A percentile compares a stretch with the other conserved stretches of the same genome.
Conservation (phyloP, 371 early-diverging fungal genomes). For the Mucor indicus region DNA sequence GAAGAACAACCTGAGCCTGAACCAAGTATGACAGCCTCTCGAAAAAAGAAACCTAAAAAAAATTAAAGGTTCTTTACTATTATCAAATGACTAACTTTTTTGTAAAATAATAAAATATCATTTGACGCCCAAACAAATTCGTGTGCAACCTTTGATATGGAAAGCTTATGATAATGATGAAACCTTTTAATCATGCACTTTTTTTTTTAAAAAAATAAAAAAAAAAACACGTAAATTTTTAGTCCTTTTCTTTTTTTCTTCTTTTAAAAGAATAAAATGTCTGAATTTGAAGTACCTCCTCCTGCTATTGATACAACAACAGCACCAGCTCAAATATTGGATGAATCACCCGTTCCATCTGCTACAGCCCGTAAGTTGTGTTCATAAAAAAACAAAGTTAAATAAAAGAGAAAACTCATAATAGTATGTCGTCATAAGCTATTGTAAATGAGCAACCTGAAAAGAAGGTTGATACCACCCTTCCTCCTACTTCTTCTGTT, state of each 20-base stretch:
- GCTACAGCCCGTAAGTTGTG: conserved; percentile 6
- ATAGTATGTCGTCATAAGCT: background rate
- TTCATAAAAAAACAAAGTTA: background rate
- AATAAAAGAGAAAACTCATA: too few relatives aligned
- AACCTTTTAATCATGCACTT: conserved; percentile 12
- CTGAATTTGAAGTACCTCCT: conserved; percentile 7
- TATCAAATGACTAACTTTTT: conserved; percentile 5
- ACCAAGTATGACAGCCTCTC: background rate
- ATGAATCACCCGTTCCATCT: conserved; percentile 11
- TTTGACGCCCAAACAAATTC: too few relatives aligned
- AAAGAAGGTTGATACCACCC: too few relatives aligned
- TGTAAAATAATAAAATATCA: conserved; percentile 1
- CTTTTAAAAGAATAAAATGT: conserved; percentile 4
- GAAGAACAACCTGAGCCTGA: conserved; percentile 31
- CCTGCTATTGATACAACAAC: conserved; percentile 1
- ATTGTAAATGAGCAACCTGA: background rate
- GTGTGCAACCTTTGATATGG: too few relatives aligned
- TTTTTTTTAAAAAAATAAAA: conserved; percentile 2
- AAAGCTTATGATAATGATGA: conserved; percentile 12
- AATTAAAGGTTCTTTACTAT: background rate
- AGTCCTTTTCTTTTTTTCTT: background rate
- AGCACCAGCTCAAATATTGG: background rate
- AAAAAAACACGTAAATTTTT: background rate
- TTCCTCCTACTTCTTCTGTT: conserved; percentile 13
- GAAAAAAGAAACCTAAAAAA: background rate